These are phyloP conservation scores for Erysimum cheiranthoides DNA, from an alignment of 345 rosid genomes.

Conservation along the genomic window DNA sequence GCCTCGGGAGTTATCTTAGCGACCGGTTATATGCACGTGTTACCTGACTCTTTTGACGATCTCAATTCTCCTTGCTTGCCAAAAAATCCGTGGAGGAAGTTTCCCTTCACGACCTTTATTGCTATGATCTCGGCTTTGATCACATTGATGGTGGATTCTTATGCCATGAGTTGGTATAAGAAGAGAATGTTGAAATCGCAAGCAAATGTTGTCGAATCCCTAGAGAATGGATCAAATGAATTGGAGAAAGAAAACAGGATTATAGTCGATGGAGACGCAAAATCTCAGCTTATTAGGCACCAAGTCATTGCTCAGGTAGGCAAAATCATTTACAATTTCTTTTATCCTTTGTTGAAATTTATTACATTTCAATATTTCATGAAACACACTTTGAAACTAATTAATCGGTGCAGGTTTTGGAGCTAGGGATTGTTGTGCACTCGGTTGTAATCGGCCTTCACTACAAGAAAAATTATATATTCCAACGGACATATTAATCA, in stretches of 20 bases:
- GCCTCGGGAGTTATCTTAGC: slow-evolving; percentile 58
- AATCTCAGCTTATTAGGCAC: slow-evolving; percentile 35
- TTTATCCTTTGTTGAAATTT: too few species aligned
- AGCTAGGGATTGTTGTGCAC: slow-evolving; percentile 44
- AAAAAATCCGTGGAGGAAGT: slow-evolving; percentile 50
- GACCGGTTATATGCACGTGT: slow-evolving; percentile 57
- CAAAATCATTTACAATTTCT: background rate
- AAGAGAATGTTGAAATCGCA: slow-evolving; percentile 9
- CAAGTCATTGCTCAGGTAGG: slow-evolving; percentile 48
- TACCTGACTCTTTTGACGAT: slow-evolving; percentile 47
- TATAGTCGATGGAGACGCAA: background rate
- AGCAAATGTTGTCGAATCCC: background rate
- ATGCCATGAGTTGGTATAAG: slow-evolving; percentile 43
- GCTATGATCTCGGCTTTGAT: slow-evolving; percentile 54
- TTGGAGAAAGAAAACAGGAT: background rate
- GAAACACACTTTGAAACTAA: too few species aligned
- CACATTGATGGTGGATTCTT: slow-evolving; percentile 54
- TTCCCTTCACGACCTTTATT: slow-evolving; percentile 50
- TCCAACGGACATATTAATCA: too few species aligned
- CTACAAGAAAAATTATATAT: too few species aligned
- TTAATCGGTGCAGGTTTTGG: slow-evolving; percentile 31
- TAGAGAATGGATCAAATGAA: slow-evolving; percentile 21
- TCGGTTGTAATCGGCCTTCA: slow-evolving; percentile 45
- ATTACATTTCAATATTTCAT: too few species aligned
- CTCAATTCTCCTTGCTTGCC: slow-evolving; percentile 49